Evolutionary conservation across 2,329 filamentous ascomycete genomes (phyloP), one percentile per base, ranked within the genome.

Genomic region (Akanthomyces uredinophilus): DNA sequence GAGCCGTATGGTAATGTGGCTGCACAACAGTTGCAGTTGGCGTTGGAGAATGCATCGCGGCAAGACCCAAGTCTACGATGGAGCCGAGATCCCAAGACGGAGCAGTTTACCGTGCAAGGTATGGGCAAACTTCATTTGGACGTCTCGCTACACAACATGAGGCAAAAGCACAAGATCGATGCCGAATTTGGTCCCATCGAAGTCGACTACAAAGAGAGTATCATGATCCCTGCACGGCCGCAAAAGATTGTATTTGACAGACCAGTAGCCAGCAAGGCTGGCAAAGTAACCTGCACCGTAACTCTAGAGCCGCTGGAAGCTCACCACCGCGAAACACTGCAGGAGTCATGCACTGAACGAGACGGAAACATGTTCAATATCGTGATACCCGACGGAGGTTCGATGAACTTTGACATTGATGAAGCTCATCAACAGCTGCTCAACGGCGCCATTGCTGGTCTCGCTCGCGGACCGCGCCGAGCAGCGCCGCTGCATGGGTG

Each of bases 81-180:
- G 71, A 90, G 83, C 41, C 81, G 91, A 35, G 91, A 98, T 68
- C 87, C 94, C 65, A 95, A 97, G 72, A 93, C 91, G 1, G 95
- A 95, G 2, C 92, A 96, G 70, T 97, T 95, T 52, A 88, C 96
- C 37, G 82, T 99, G 0, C 93, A 93, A 59, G 95, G 95, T 4
- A 98, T 99, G 95, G 95, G 95, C 8, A 92, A 96, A 69, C 83
- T 99, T 32, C 95, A 99, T 74, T 82, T 99, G 1, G 95, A 99
- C 69, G 95, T 99, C 54, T 93, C 94, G 0, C 81, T 92, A 55
- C 91, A 98, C 73, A 86, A 93, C 49, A 84, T 99, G 11, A 87
- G 95, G 66, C 90, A 91, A 58, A 92, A 96, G 70, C 88, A 97
- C 76, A 96, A 95, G 73, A 92, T 83, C 80, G 74, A 96, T 86